Evolutionary conservation across 306 rosid genomes (phyloP).

Genomic region (Trichosanthes cucumerina): DNA sequence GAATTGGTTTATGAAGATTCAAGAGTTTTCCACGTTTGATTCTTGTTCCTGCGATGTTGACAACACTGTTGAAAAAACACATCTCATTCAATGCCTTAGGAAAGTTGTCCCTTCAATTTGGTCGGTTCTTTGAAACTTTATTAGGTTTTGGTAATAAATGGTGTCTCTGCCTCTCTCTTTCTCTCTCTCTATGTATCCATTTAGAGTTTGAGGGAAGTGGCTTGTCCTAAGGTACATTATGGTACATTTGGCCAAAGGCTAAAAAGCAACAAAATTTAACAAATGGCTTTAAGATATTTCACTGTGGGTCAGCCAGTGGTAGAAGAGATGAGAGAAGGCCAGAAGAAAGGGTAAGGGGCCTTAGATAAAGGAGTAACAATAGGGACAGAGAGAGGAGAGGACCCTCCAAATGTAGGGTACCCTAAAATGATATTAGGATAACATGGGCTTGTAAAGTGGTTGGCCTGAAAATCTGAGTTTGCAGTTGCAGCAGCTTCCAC

Average conservation of each 20-base stretch:
- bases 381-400: background rate
- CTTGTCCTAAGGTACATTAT: background rate
- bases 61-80: background rate
- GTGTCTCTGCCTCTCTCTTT: background rate
- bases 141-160: constrained; percentile 4
- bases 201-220: background rate
- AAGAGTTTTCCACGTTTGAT: background rate
- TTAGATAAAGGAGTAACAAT: background rate
- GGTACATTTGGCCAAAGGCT: constrained; percentile 3
- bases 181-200: background rate
- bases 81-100: background rate
- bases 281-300: background rate
- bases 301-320: background rate
- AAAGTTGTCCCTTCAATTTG: background rate
- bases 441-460: constrained; percentile 6
- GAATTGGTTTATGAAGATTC: background rate
- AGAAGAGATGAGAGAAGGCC: background rate
- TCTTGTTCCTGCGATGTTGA: background rate
- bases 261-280: background rate
- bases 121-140: background rate
- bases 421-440: background rate
- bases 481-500: background rate
- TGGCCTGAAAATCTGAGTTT: constrained; percentile 4
- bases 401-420: background rate
- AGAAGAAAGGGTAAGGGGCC: background rate